These are phyloP conservation scores for Fusarium albidum DNA, from an alignment of 2,329 filamentous ascomycete genomes.

Conservation along the genomic window DNA sequence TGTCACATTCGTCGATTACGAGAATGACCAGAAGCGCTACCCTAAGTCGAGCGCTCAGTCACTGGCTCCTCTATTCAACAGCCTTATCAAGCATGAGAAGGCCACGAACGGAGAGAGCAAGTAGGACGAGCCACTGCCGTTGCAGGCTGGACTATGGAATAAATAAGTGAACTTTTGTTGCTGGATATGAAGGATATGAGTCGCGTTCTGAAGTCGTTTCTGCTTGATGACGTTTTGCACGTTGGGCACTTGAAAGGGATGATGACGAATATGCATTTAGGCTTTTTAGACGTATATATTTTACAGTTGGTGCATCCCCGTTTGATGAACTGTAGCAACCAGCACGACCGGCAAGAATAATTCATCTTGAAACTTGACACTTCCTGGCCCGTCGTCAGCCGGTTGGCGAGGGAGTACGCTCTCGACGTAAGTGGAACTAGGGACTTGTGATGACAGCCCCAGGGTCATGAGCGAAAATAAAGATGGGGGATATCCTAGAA, in stretches of 20 bases:
- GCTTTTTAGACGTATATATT: not conserved
- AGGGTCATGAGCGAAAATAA: no score
- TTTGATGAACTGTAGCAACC: no score
- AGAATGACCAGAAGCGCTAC: slow-evolving; percentile 78
- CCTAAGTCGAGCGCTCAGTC: slow-evolving; percentile 85
- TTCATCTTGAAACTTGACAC: no score
- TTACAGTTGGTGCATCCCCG: not conserved
- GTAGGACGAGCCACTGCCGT: not conserved
- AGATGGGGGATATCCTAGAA: no score
- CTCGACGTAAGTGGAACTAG: no score
- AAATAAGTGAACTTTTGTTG: slow-evolving; percentile 1
- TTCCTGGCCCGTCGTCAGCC: no score
- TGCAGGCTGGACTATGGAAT: slow-evolving; percentile 3
- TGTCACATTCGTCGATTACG: slow-evolving; percentile 84
- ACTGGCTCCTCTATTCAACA: slow-evolving; percentile 75
- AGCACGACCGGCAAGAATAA: no score
- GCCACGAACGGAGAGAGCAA: slow-evolving; percentile 22
- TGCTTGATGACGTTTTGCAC: not conserved
- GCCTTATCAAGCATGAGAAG: slow-evolving; percentile 69
- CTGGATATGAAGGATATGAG: slow-evolving; percentile 7
- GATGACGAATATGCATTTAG: not conserved
- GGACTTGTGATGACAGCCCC: no score
- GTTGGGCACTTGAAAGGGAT: not conserved
- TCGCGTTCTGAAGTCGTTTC: slow-evolving; percentile 8
- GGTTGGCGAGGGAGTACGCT: no score